phyloP scores from a whole-genome alignment of 371 early-diverging fungal genomes.

The Syncephalastrum sp. region DNA sequence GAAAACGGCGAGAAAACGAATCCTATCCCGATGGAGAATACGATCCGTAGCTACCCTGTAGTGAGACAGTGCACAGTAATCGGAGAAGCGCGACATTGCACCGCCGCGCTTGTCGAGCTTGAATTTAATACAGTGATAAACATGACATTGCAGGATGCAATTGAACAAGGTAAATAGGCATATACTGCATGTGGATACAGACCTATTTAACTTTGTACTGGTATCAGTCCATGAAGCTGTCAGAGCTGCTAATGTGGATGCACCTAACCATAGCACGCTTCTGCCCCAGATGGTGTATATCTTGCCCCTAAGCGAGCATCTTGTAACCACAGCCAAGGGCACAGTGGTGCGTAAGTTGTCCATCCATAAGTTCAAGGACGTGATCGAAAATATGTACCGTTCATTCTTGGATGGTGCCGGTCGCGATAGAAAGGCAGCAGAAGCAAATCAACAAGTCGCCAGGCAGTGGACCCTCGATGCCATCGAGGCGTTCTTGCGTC shows the following conservation, averaged over 20 bases:
- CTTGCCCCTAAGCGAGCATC: slow-evolving; percentile 16
- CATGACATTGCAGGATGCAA: no score
- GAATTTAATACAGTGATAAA: not conserved
- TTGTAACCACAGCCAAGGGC: slow-evolving; percentile 26
- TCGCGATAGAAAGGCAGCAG: not conserved
- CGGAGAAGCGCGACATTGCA: slow-evolving; percentile 23
- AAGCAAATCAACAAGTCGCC: no score
- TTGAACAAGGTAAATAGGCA: no score
- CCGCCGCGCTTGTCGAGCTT: slow-evolving; percentile 21
- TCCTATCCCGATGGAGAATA: slow-evolving; percentile 30
- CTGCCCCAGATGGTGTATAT: slow-evolving; percentile 33
- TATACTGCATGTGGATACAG: no score
- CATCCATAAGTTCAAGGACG: slow-evolving; percentile 11
- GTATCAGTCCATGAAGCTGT: slow-evolving; percentile 21
- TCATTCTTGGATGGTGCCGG: slow-evolving; percentile 12
- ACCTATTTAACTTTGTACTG: not conserved
- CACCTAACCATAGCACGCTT: slow-evolving; percentile 28
- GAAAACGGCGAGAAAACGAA: slow-evolving; percentile 41
- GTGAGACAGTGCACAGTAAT: slow-evolving; percentile 21
- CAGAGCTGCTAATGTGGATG: slow-evolving; percentile 20
- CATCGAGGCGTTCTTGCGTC: no score
- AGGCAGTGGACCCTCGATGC: no score
- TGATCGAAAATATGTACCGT: slow-evolving; percentile 24
- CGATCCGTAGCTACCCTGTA: slow-evolving; percentile 15
- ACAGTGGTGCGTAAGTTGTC: slow-evolving; percentile 25